These are phyloP conservation scores for Penicillium sp. DNA, from an alignment of 2,329 filamentous ascomycete species.

Conservation along the genomic window DNA sequence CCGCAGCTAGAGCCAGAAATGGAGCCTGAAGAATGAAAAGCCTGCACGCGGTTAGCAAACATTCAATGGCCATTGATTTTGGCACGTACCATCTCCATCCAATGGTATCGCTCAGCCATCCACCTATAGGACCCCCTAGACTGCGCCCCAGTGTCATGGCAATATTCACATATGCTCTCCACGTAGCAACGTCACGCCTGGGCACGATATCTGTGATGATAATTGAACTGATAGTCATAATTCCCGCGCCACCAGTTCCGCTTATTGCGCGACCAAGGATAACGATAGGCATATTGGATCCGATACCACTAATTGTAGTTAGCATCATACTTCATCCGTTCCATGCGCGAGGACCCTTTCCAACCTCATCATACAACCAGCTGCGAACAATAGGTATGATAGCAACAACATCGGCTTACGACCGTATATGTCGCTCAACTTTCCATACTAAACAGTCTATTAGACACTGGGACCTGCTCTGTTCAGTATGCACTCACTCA, in stretches of 20 bases:
- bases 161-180: conserved; percentile 52
- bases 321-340: neutral
- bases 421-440: conserved; percentile 57
- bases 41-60: conserved; percentile 14
- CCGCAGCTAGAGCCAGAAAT: conserved; percentile 24
- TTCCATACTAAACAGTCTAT: conserved; percentile 46
- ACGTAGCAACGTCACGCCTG: conserved; percentile 47
- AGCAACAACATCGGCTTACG: conserved; percentile 50
- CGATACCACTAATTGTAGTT: conserved; percentile 33
- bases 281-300: conserved; percentile 37
- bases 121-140: conserved; percentile 56
- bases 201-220: conserved; percentile 51
- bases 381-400: conserved; percentile 51
- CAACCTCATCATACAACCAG: conserved; percentile 44
- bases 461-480: neutral
- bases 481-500: conserved; percentile 26
- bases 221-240: conserved; percentile 45
- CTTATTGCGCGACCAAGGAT: conserved; percentile 42
- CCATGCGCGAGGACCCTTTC: neutral
- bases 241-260: conserved; percentile 46
- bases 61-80: too few relatives aligned
- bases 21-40: conserved; percentile 31
- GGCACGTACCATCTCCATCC: conserved; percentile 60
- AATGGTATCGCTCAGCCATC: conserved; percentile 58
- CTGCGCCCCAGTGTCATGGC: conserved; percentile 49